These are phyloP conservation scores for Leonotis leonurus DNA, from an alignment of 257 asterid species.

Conservation along the genomic window DNA sequence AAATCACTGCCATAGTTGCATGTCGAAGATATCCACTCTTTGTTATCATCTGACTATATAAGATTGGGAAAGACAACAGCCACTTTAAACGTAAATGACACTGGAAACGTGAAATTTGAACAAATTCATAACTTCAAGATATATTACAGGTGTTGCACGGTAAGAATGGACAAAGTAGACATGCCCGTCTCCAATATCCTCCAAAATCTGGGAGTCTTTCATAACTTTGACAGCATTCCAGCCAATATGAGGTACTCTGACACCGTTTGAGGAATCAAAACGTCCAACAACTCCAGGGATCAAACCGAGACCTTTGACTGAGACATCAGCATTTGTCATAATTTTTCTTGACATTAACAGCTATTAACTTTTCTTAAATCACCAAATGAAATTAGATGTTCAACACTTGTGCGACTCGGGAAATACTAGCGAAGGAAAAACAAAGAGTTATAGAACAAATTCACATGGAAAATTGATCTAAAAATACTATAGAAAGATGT, in stretches of 20 bases:
- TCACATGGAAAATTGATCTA: neutral
- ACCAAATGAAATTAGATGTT: neutral
- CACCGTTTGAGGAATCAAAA: slow-evolving; percentile 81
- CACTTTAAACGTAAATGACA: slow-evolving; percentile 15
- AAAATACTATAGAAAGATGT: neutral
- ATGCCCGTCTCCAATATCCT: slow-evolving; percentile 69
- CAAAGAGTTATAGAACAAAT: neutral
- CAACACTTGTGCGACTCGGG: neutral
- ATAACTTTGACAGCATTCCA: slow-evolving; percentile 75
- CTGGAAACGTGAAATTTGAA: neutral
- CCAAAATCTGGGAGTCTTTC: slow-evolving; percentile 61
- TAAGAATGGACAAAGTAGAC: slow-evolving; percentile 97
- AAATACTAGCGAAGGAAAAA: neutral
- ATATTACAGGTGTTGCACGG: slow-evolving; percentile 76
- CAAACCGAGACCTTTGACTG: slow-evolving; percentile 94
- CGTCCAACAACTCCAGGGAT: slow-evolving; percentile 93
- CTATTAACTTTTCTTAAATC: neutral
- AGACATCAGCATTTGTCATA: neutral
- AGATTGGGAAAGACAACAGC: slow-evolving; percentile 14
- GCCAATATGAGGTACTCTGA: slow-evolving; percentile 92
- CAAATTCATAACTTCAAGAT: neutral
- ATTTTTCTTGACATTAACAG: too few relatives aligned
- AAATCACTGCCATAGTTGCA: slow-evolving; percentile 77
- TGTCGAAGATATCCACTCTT: slow-evolving; percentile 81
- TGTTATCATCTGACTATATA: slow-evolving; percentile 67